Conservation (phyloP, 768 basidiomycete genomes). For the Boletus rufocinnamomeus region DNA sequence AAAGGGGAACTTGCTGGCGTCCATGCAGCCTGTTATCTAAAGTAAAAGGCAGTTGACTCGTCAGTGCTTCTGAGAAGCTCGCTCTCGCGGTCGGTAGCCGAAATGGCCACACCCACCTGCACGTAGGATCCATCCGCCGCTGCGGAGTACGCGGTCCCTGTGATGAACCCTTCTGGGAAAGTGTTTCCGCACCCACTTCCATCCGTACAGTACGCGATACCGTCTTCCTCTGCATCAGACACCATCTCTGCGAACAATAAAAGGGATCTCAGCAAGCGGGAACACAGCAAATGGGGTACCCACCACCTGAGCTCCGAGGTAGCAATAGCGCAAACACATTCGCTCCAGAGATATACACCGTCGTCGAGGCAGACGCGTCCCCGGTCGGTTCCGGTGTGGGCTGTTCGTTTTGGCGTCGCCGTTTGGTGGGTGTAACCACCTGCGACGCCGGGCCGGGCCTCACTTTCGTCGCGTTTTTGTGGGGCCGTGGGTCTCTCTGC, state of each 20-base stretch:
- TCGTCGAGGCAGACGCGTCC: slow-evolving; percentile 33
- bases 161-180: slow-evolving; percentile 41
- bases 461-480: neutral
- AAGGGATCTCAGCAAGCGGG: neutral
- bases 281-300: neutral
- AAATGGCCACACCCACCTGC: slow-evolving; percentile 31
- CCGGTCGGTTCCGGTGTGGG: slow-evolving; percentile 47
- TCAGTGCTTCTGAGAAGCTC: neutral
- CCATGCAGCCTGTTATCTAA: slow-evolving; percentile 45
- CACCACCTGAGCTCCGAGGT: slow-evolving; percentile 36
- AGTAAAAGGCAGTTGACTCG: no score
- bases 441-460: neutral
- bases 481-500: neutral
- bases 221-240: slow-evolving; percentile 42
- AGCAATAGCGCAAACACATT: slow-evolving; percentile 40
- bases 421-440: slow-evolving; percentile 18
- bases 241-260: slow-evolving; percentile 34
- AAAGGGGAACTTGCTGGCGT: slow-evolving; percentile 34
- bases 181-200: slow-evolving; percentile 29
- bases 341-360: slow-evolving; percentile 35
- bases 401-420: slow-evolving; percentile 25
- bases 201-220: slow-evolving; percentile 39
- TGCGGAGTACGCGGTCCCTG: slow-evolving; percentile 35
- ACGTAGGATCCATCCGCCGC: slow-evolving; percentile 42
- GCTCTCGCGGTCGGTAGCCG: neutral